A percentile compares a stretch with the other conserved stretches of the same genome.
These are phyloP conservation scores for Pseudocercospora macadamiae DNA, from an alignment of 2,329 filamentous ascomycete genomes.

Conservation along the genomic window DNA sequence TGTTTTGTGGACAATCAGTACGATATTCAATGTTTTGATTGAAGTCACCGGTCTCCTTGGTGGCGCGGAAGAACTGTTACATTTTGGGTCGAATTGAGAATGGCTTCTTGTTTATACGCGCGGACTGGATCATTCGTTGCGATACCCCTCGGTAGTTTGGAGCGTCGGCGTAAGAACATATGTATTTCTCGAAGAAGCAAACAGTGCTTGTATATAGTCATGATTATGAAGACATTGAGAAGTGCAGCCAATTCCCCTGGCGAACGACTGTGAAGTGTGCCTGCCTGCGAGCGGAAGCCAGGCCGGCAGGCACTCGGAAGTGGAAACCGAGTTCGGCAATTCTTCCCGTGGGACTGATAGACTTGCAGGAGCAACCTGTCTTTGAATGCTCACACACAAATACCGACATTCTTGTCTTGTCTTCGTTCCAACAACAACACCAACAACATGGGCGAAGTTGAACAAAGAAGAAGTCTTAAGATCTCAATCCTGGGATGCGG, in stretches of 20 bases:
- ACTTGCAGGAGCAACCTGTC: too few relatives aligned
- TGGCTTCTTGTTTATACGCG: too few relatives aligned
- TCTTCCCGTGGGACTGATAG: neutral
- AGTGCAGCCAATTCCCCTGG: neutral
- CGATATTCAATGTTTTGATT: slow-evolving; percentile 76
- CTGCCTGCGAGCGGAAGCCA: too few relatives aligned
- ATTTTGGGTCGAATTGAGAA: slow-evolving; percentile 6
- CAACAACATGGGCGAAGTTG: neutral
- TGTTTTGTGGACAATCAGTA: slow-evolving; percentile 77
- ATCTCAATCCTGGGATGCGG: neutral
- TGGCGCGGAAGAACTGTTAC: slow-evolving; percentile 13
- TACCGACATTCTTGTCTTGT: neutral
- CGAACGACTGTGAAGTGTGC: too few relatives aligned
- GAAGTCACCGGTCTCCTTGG: slow-evolving; percentile 59
- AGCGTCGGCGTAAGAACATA: neutral
- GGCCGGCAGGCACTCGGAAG: neutral
- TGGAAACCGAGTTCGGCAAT: neutral
- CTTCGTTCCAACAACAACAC: neutral
- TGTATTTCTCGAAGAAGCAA: neutral
- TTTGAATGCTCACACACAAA: neutral
- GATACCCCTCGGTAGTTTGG: neutral
- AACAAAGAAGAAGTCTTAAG: neutral
- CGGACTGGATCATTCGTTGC: too few relatives aligned
- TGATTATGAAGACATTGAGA: neutral
- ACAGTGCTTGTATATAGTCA: neutral